Evolutionary conservation across 2,329 filamentous ascomycete genomes (phyloP).

Genomic region (Coccinonectria pachysandricola): DNA sequence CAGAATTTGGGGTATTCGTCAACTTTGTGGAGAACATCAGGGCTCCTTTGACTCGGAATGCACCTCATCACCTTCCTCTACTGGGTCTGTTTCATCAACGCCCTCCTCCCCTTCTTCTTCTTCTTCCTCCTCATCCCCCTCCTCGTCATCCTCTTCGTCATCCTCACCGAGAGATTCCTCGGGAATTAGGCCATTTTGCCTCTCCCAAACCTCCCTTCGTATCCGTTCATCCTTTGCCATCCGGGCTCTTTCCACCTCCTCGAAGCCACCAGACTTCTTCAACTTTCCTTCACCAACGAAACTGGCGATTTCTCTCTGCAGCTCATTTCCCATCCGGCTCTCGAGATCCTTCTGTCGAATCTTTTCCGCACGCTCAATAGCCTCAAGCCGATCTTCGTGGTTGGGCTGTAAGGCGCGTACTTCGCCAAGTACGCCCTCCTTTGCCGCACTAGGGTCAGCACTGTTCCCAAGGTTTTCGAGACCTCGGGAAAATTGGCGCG

Average conservation of each 20-base stretch:
- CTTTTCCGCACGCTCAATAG: slow-evolving; percentile 94
- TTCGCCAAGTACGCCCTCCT: slow-evolving; percentile 85
- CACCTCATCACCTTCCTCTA: slow-evolving; percentile 4
- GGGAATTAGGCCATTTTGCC: slow-evolving; percentile 46
- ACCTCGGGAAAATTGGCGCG: slow-evolving; percentile 46
- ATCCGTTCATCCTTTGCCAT: slow-evolving; percentile 80
- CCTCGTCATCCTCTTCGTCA: slow-evolving; percentile 13
- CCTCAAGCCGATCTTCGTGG: slow-evolving; percentile 84
- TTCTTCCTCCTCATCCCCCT: slow-evolving; percentile 10
- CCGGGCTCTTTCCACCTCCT: slow-evolving; percentile 80
- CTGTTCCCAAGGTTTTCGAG: slow-evolving; percentile 42
- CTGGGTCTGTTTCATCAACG: slow-evolving; percentile 3
- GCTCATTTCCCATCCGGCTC: slow-evolving; percentile 59
- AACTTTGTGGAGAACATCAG: too few species aligned
- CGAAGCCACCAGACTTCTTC: slow-evolving; percentile 92
- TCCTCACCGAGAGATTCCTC: slow-evolving; percentile 34
- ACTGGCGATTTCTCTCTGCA: slow-evolving; percentile 72
- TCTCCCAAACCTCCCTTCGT: slow-evolving; percentile 66
- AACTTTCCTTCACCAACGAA: slow-evolving; percentile 88
- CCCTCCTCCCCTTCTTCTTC: slow-evolving; percentile 7
- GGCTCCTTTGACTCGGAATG: too few species aligned
- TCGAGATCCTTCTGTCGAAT: slow-evolving; percentile 81
- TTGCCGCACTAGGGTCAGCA: slow-evolving; percentile 66
- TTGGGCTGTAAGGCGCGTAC: slow-evolving; percentile 90
- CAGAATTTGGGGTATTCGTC: too few species aligned